Evolutionary conservation across 2,329 filamentous ascomycete species (phyloP).

Genomic region (Epichloe sibirici): DNA sequence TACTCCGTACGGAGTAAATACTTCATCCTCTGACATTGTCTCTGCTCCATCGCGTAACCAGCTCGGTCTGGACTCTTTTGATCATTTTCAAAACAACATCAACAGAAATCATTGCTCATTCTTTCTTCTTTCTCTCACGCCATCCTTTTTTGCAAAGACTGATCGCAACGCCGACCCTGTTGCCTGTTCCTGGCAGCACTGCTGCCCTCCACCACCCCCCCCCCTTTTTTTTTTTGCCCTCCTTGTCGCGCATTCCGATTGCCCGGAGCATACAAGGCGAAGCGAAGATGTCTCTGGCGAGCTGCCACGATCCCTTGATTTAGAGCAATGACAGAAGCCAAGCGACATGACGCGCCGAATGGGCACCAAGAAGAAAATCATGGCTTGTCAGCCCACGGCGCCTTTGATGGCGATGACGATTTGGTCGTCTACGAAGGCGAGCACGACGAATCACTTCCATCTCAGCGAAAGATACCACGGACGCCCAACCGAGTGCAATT

Average conservation of each 20-base stretch:
- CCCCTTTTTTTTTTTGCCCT: not conserved
- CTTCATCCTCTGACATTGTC: not conserved
- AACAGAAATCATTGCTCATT: not conserved
- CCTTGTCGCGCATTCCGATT: not conserved
- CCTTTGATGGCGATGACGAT: slow-evolving; percentile 15
- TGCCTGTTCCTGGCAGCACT: not conserved
- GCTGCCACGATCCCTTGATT: slow-evolving; percentile 5
- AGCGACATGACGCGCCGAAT: slow-evolving; percentile 17
- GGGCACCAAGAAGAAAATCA: slow-evolving; percentile 19
- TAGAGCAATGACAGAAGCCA: slow-evolving; percentile 21
- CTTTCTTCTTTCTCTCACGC: not conserved
- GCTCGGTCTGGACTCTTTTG: not conserved
- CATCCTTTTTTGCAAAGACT: not conserved
- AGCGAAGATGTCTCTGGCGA: slow-evolving; percentile 9
- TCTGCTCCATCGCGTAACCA: not conserved
- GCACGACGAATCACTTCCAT: slow-evolving; percentile 5
- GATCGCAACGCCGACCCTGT: not conserved
- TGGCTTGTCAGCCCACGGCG: slow-evolving; percentile 16
- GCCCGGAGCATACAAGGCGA: not conserved
- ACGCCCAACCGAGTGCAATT: slow-evolving; percentile 66
- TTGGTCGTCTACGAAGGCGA: slow-evolving; percentile 11
- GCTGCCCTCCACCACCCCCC: not conserved
- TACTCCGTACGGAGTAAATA: not conserved
- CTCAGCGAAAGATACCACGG: slow-evolving; percentile 15
- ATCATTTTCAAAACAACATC: not conserved